These are phyloP conservation scores for Aspergillus haitiensis DNA, from an alignment of 495 filamentous ascomycete genomes.

Conservation along the genomic window DNA sequence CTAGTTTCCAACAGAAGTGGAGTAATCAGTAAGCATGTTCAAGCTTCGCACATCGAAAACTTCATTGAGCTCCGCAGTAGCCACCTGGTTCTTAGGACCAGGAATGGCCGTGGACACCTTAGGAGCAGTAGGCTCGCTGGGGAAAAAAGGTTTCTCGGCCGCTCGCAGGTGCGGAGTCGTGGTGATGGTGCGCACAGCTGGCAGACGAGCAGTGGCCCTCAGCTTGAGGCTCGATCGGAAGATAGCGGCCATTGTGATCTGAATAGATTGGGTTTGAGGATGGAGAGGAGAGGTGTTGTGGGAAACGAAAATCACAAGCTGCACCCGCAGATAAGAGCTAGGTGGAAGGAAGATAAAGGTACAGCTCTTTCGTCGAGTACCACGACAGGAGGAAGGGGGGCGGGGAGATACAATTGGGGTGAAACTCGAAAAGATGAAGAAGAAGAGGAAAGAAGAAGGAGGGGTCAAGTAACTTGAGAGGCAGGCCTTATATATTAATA, in stretches of 20 bases:
- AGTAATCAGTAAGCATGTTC: conserved; percentile 89
- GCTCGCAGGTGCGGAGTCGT: conserved; percentile 44
- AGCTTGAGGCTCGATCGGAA: conserved; percentile 46
- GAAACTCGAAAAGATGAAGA: neutral
- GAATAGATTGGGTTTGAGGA: neutral
- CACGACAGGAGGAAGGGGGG: neutral
- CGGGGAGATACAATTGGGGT: neutral
- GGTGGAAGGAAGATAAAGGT: neutral
- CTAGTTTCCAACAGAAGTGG: conserved; percentile 64
- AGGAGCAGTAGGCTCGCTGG: conserved; percentile 75
- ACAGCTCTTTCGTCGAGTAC: no score
- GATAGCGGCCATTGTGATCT: conserved; percentile 44
- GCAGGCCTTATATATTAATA: no score
- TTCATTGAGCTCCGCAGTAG: conserved; percentile 70
- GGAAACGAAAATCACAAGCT: neutral
- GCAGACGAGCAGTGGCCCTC: conserved; percentile 41
- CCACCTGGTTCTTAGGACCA: conserved; percentile 71
- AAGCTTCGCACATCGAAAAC: conserved; percentile 92
- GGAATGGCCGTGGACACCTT: conserved; percentile 76
- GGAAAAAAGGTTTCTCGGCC: conserved; percentile 59
- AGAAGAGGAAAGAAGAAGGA: neutral
- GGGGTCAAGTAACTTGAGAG: neutral
- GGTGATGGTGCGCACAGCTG: conserved; percentile 41
- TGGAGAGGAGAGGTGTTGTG: neutral
- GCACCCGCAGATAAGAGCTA: conserved; percentile 1